These are phyloP conservation scores for Coprinopsis sp. DNA, from an alignment of 768 basidiomycete species.

Conservation along the genomic window DNA sequence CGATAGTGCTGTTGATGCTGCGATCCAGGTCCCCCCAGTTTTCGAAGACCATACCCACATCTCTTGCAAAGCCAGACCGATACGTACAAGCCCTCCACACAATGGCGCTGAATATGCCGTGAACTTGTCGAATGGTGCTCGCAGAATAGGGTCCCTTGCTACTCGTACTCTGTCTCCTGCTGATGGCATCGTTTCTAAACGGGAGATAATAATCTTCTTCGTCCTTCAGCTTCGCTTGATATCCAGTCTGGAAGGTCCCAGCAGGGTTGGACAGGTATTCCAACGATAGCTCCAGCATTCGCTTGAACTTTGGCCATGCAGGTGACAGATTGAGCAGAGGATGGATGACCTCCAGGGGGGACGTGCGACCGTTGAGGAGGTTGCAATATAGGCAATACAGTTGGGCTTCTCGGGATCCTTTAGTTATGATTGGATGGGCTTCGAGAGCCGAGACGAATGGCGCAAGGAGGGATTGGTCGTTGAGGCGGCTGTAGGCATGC, in stretches of 20 bases:
- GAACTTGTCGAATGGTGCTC: background rate
- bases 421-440: too few species aligned
- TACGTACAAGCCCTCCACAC: slow-evolving; percentile 7
- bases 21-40: background rate
- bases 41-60: background rate
- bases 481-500: too few species aligned
- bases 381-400: too few species aligned
- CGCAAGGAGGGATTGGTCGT: too few species aligned
- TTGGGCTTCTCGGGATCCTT: too few species aligned
- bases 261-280: background rate
- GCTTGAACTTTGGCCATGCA: background rate
- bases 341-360: too few species aligned
- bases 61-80: background rate
- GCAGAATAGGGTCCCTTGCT: slow-evolving; percentile 3
- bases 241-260: background rate
- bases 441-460: too few species aligned
- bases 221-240: background rate
- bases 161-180: background rate
- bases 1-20: background rate
- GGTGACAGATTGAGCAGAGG: too few species aligned
- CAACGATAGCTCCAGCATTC: background rate
- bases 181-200: slow-evolving; percentile 5
- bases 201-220: slow-evolving; percentile 5
- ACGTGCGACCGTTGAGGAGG: too few species aligned
- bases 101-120: slow-evolving; percentile 10